Base-by-base conservation (phyloP, 129 eudicot species). In the Helianthus tuberosus region DNA sequence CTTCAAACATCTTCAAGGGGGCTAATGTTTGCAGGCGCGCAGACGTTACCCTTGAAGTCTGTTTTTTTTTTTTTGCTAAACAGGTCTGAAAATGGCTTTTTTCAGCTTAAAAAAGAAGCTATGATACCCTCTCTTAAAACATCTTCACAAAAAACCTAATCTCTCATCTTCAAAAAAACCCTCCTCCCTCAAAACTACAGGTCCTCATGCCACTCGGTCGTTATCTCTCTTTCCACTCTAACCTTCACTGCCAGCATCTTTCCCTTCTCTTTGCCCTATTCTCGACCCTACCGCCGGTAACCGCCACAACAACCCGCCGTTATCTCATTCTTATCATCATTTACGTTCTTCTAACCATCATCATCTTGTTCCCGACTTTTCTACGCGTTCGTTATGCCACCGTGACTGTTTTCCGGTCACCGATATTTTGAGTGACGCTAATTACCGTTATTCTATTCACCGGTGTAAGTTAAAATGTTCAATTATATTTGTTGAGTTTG, bases 401-500 rank as follows among this genome's bases (percentile, higher is more conserved):
- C 32, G 49, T 27, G 74, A 41, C n/a, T 41, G 76, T 11, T 35
- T 63, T n/a, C 79, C 71, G 11, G 4, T 39, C 36, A 8, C 59
- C 14, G 3, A 46, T n/a, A 14, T 35, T 72, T 41, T 67, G 0
- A 12, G 20, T 25, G 61, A 69, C 29, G 65, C 68, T 48, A 50
- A 32, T 66, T 74, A 69, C 32, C 71, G 73, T 17, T 71, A 63
- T 32, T 68, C 82, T 35, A 50, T 72, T 48, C 74, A 32, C 57
- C 91, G 91, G 12, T 43, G 91, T 86, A 75, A 75, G n/a, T n/a
- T n/a, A n/a, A n/a, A n/a, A n/a, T n/a, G 68, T 47, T 60, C 44
- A 68, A 55, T 29, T 71, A 2, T 2, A 25, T 2, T 41, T 41
- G 9, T 41, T 41, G 7, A 0, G 7, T 52, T 55, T 87, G 84